These are phyloP conservation scores for Calonectria pseudoturangicola DNA, from an alignment of 2,329 filamentous ascomycete species.

Conservation along the genomic window DNA sequence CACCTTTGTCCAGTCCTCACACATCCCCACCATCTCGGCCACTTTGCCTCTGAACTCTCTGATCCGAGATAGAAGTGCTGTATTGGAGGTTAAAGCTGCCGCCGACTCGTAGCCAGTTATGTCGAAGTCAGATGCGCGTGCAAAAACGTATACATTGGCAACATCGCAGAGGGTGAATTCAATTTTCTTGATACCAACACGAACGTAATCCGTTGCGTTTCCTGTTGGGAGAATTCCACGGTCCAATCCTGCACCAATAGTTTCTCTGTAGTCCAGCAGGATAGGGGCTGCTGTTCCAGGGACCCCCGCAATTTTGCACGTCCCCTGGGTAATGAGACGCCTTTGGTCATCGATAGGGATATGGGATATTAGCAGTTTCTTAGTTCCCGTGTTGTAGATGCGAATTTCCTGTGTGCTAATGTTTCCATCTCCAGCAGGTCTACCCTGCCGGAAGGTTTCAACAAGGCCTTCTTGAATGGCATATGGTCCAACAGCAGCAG, in stretches of 20 bases:
- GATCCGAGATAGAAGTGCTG: not conserved
- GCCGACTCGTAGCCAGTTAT: not conserved
- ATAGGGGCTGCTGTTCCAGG: not conserved
- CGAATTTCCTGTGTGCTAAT: not conserved
- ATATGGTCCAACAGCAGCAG: not conserved
- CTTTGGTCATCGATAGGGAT: not conserved
- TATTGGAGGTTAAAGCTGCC: not conserved
- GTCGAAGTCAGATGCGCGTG: not conserved
- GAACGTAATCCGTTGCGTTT: not conserved
- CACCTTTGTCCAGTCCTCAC: not conserved
- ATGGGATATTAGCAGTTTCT: not conserved
- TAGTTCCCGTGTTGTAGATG: not conserved
- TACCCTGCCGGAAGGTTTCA: not conserved
- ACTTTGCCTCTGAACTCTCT: not conserved
- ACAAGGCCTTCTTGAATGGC: not conserved
- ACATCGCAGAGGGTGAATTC: not conserved
- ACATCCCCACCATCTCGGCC: slow-evolving; percentile 3
- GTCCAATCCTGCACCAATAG: not conserved
- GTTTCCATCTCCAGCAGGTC: not conserved
- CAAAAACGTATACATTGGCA: not conserved
- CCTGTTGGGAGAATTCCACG: not conserved
- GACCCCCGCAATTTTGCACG: not conserved
- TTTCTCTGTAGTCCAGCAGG: not conserved
- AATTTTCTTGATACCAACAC: not conserved
- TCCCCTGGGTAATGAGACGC: not conserved